Conservation (phyloP, 345 rosid genomes). For the Rhodamnia rubescens region DNA sequence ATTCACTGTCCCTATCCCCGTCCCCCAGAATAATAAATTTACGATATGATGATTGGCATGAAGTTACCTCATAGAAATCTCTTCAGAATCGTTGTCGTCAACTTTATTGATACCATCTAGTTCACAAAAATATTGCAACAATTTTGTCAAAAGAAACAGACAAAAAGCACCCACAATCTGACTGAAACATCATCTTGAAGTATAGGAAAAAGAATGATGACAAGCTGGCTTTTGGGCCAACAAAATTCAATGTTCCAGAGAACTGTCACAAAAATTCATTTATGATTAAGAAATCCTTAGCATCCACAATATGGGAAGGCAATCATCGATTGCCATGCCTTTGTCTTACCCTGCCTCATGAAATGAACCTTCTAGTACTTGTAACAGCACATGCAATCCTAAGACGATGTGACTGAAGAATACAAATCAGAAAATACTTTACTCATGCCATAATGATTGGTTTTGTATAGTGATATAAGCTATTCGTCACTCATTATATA, state of each 20-base stretch:
- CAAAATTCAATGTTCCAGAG: neutral
- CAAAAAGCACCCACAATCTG: neutral
- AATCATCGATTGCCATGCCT: neutral
- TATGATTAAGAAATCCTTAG: neutral
- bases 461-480: neutral
- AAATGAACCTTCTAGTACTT: neutral
- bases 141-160: neutral
- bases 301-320: neutral
- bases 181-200: neutral
- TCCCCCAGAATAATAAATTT: neutral
- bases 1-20: neutral
- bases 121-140: neutral
- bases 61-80: conserved; percentile 27
- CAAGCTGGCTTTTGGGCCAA: neutral
- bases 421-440: neutral
- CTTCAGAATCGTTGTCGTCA: conserved; percentile 37
- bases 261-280: neutral
- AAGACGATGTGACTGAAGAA: neutral
- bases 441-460: neutral
- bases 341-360: neutral
- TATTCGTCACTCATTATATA: neutral
- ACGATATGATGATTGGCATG: neutral
- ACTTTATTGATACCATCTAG: conserved; percentile 20
- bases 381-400: neutral
- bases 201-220: neutral